phyloP scores from a whole-genome alignment of 1,284 basidiomycete species.

The Moesziomyces parantarcticus region DNA sequence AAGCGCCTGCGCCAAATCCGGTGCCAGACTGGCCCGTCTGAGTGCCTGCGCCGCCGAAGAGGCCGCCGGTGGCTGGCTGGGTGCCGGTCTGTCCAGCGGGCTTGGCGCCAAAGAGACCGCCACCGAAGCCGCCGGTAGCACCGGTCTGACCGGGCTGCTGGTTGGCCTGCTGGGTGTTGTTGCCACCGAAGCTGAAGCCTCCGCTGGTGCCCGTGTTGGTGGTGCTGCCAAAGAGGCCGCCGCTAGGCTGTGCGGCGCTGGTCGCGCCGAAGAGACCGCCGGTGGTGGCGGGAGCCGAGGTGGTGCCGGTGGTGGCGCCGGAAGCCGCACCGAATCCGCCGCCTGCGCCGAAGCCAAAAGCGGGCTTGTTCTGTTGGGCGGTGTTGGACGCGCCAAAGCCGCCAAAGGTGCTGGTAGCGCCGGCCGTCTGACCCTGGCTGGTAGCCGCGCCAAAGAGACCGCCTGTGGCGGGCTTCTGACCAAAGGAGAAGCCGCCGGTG shows the following conservation, averaged over 20 bases:
- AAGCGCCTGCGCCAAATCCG: conserved; percentile 39
- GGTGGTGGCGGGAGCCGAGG: conserved; percentile 56
- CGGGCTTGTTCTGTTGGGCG: conserved; percentile 56
- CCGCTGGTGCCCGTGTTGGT: conserved; percentile 33
- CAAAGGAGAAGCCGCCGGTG: conserved; percentile 46
- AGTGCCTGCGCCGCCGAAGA: conserved; percentile 62
- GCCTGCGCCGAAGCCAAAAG: conserved; percentile 59
- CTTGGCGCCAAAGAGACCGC: conserved; percentile 62
- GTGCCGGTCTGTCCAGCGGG: conserved; percentile 53
- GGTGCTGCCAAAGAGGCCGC: conserved; percentile 47
- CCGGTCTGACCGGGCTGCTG: conserved; percentile 45
- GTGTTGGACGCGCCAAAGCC: conserved; percentile 55
- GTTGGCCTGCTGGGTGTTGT: conserved; percentile 35
- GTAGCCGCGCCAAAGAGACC: conserved; percentile 72
- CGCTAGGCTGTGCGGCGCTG: conserved; percentile 48
- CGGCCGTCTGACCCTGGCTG: conserved; percentile 42
- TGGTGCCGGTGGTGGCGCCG: conserved; percentile 38
- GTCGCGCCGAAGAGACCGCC: conserved; percentile 69
- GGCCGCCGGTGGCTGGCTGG: conserved; percentile 64
- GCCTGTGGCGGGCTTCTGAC: conserved; percentile 60
- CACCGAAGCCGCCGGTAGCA: conserved; percentile 51
- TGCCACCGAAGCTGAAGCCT: conserved; percentile 50
- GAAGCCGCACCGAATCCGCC: conserved; percentile 45
- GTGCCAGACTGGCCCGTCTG: conserved; percentile 61
- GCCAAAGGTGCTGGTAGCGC: conserved; percentile 54